Base-by-base conservation (phyloP, 371 early-diverging fungal genomes). In the Funneliformis caledonium region DNA sequence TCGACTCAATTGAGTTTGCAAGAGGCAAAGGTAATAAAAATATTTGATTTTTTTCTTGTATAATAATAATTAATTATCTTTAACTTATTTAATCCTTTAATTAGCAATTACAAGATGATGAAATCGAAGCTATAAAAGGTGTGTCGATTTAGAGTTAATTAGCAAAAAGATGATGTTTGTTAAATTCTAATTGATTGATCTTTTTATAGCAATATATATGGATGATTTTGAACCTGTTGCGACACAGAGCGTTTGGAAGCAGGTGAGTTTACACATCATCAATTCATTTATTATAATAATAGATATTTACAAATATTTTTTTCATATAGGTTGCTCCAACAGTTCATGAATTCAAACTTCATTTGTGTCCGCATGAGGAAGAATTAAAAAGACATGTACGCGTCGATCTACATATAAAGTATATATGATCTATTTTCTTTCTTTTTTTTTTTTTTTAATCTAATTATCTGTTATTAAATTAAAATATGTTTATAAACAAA, bases 211-310 rank as follows among this genome's bases (percentile, higher is more conserved):
- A 43, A 88, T 88, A 45, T 91, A 89, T 82, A 93, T 93, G 93
- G 93, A 94, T 12, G 94, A 94, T 82, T 94, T 88, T 73, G 85
- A 86, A 69, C 86, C 88, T 60, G 89, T 93, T 9, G 86, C 85
- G 43, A 86, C 89, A 19, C 88, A 90, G 47, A 89, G 92, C 31
- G 93, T 92, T 16, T 94, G 94, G 94, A 94, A 94, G 88, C 92
- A 88, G 84, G 47, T 43, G 16, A 43, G 37, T 65, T 65, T 3
- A 37, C 37, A 65, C 31, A n/a, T 47, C 0, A 33, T n/a, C 16
- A 31, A 65, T 31, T 64, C 5, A 65, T 68, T 12, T 22, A 45
- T 45, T 48, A 47, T 70, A 47, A 26, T 11, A 7, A 45, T 70
- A 26, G 10, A n/a, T 69, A 69, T 22, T n/a, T 9, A 67, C 37